Evolutionary conservation across 2,329 filamentous ascomycete species (phyloP).

Genomic region (Diplodia corticola): DNA sequence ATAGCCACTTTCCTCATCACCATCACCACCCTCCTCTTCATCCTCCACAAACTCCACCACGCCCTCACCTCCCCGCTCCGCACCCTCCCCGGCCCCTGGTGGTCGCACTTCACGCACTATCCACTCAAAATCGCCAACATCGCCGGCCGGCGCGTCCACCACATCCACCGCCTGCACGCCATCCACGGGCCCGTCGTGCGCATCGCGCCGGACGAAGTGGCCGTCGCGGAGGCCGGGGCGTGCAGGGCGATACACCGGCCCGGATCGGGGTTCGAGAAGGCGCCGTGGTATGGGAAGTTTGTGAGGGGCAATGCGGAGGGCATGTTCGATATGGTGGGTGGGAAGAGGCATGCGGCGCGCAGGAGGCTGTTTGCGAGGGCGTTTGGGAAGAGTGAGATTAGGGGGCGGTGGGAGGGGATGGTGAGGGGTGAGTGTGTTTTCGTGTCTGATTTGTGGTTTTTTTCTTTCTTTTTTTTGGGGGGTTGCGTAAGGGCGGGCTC

Average conservation of each 20-base stretch:
- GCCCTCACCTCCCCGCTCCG: slow-evolving; percentile 32
- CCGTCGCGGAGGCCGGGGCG: not conserved
- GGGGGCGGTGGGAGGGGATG: slow-evolving; percentile 38
- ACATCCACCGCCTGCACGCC: slow-evolving; percentile 34
- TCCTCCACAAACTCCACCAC: slow-evolving; percentile 17
- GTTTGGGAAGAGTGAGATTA: slow-evolving; percentile 40
- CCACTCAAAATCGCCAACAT: slow-evolving; percentile 42
- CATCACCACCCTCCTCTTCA: not conserved
- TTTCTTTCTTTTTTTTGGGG: not conserved
- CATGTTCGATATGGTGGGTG: slow-evolving; percentile 43
- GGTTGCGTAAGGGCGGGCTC: too few relatives aligned
- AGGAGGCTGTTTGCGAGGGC: slow-evolving; percentile 41
- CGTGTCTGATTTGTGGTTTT: not conserved
- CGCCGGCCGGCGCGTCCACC: slow-evolving; percentile 40
- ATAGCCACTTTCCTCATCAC: not conserved
- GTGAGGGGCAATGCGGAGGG: slow-evolving; percentile 22
- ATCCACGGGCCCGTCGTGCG: slow-evolving; percentile 20
- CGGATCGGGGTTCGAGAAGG: slow-evolving; percentile 28
- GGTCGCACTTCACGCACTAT: slow-evolving; percentile 37
- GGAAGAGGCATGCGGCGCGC: slow-evolving; percentile 36
- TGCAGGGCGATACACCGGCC: slow-evolving; percentile 38
- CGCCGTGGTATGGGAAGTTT: slow-evolving; percentile 7
- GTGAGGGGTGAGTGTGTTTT: slow-evolving; percentile 31
- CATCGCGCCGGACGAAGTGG: slow-evolving; percentile 20
- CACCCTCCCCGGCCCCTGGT: slow-evolving; percentile 35